Conservation (phyloP, 1,284 basidiomycete genomes). For the Termitomyces sp. region DNA sequence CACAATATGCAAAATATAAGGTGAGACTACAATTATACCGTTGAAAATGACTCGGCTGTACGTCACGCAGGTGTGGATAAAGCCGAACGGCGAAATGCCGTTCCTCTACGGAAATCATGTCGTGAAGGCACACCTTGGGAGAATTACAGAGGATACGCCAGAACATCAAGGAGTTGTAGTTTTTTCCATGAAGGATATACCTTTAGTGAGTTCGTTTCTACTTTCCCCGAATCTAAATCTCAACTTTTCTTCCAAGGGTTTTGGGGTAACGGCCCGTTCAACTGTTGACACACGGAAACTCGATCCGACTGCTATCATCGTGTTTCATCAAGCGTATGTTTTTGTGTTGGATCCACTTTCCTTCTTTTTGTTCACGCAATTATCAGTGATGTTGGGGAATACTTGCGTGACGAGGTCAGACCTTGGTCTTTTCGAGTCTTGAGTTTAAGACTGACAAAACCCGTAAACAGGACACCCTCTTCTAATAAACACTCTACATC, state of each 20-base stretch:
- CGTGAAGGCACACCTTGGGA: slow-evolving; percentile 96
- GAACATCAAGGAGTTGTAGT: slow-evolving; percentile 99
- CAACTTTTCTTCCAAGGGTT: slow-evolving; percentile 58
- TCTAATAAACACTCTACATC: slow-evolving; percentile 35
- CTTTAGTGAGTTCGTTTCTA: slow-evolving; percentile 55
- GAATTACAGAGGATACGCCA: slow-evolving; percentile 98
- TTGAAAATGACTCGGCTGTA: not conserved
- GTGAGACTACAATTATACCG: slow-evolving; percentile 36
- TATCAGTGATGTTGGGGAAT: slow-evolving; percentile 88
- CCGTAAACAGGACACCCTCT: slow-evolving; percentile 62
- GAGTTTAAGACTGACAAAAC: slow-evolving; percentile 2
- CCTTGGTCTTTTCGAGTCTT: slow-evolving; percentile 6
- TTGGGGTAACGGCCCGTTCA: slow-evolving; percentile 95
- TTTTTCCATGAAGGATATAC: slow-evolving; percentile 92
- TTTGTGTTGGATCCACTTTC: not conserved
- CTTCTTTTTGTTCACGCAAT: slow-evolving; percentile 1
- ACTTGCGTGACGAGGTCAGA: slow-evolving; percentile 86
- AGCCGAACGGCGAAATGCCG: slow-evolving; percentile 98
- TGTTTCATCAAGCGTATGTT: slow-evolving; percentile 95
- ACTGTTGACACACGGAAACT: slow-evolving; percentile 96
- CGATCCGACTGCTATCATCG: slow-evolving; percentile 97
- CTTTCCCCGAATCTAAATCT: not conserved
- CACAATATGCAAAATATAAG: slow-evolving; percentile 98
- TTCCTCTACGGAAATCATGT: slow-evolving; percentile 99
- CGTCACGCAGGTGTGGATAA: slow-evolving; percentile 86